Base-by-base conservation (phyloP, 495 filamentous ascomycete species). In the Penicillium antarcticum region DNA sequence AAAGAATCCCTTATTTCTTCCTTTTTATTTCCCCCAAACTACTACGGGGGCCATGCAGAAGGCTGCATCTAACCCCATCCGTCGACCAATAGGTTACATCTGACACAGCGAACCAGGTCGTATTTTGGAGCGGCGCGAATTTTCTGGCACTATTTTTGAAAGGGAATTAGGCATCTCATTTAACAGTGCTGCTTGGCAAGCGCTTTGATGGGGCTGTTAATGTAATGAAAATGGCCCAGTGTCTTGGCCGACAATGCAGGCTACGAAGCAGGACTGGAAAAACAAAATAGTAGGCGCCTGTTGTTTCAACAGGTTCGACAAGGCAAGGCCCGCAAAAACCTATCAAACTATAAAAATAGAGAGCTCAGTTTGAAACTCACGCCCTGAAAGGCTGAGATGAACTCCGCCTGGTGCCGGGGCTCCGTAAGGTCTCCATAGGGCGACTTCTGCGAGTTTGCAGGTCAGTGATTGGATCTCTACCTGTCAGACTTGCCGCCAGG, bases 401-500 rank as follows among this genome's bases (percentile, higher is more conserved):
- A 48, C 45, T 59, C 61, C 58, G 55, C 55, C 36, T 19, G 40
- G 44, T 51, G 42, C 55, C 55, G 54, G 42, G 44, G 42, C 46
- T 57, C 44, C 24, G 29, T 17, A 51, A 34, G 47, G 26, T 19
- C 46, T 57, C 44, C 24, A 34, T n/a, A 53, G 40, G 47, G 19
- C 12, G 14, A 21, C 23, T 42, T 26, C 17, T 52, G 46, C 48
- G 51, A 26, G n/a, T 1, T 3, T 42, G 37, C 19, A 21, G 17
- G 14, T 21, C 14, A 7, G 31, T 56, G 37, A 60, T 59, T 62
- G 59, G 59, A 40, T 5, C 34, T 34, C 26, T 14, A 12, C 18
- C 44, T 48, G 60, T 55, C 41, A 49, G 57, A 36, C 53, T 52
- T 53, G 56, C 53, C 60, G 62, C 62, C 56, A 58, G 58, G 48